Evolutionary conservation across 352 stramenopile species (phyloP), one percentile per base, ranked within the genome.

Genomic region (Thalassiosira mediterranea): DNA sequence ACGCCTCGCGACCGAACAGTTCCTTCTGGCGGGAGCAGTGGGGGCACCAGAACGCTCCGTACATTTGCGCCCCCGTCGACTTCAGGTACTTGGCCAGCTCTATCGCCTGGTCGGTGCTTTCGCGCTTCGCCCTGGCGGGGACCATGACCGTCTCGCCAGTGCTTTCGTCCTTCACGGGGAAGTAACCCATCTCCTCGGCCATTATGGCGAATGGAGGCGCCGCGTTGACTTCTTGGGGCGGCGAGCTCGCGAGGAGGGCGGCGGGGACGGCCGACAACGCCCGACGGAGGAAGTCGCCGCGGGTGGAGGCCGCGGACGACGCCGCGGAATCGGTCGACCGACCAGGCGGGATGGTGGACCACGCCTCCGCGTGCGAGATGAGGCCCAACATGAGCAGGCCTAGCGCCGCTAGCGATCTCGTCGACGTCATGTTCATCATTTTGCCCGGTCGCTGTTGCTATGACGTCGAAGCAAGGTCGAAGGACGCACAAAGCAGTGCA

Each of bases 131-230:
- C 48, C 68, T 72, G 51, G 87, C 84, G n/a, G 86, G 79, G 37
- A 91, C 73, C 72, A 88, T 88, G 1, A 87, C 51, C 3, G 78
- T 79, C 61, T 88, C 59, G 0, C 56, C 46, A 3, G 48, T 54
- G 10, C 68, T 64, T 44, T 86, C 54, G 37, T 87, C 84, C 7
- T 59, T 77, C 0, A 90, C 72, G n/a, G 86, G 86, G 75, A 91
- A 92, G 51, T 91, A 92, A 40, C 86, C 86, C 29, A 92, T 52
- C 68, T 92, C 86, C 81, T 92, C 84, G 32, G 86, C 81, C 76
- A 92, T 92, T 11, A 92, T 75, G 21, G 80, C 72, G 60, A 90
- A 90, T 13, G 83, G 86, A 59, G 86, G 83, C 38, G 83, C 83
- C 11, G 86, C 81, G 11, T 69, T 48, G 4, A 61, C 44, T 54